These are phyloP conservation scores for Tieghemostelium lacteum DNA, from an alignment of 78 protist species.

Conservation along the genomic window DNA sequence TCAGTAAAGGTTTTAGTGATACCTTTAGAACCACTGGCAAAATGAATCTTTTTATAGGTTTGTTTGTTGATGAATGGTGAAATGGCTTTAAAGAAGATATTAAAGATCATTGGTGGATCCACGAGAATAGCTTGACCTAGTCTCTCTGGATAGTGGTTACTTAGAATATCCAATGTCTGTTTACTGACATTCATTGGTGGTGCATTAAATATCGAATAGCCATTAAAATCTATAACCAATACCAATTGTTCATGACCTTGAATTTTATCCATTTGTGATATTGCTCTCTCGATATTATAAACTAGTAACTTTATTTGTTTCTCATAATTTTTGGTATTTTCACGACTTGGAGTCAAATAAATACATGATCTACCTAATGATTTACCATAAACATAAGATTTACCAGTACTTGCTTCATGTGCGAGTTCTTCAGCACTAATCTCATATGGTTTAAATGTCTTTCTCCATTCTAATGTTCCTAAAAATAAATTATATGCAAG, in stretches of 20 bases:
- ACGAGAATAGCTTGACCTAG: slow-evolving; percentile 80
- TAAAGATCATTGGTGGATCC: slow-evolving; percentile 48
- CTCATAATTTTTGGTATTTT: slow-evolving; percentile 78
- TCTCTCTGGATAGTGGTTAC: slow-evolving; percentile 81
- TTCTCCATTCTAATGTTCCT: slow-evolving; percentile 66
- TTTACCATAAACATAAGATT: slow-evolving; percentile 59
- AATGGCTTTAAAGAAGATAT: slow-evolving; percentile 34
- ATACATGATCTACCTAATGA: slow-evolving; percentile 60
- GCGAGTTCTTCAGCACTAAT: slow-evolving; percentile 48
- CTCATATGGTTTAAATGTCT: slow-evolving; percentile 48
- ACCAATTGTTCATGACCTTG: slow-evolving; percentile 75
- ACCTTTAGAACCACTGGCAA: slow-evolving; percentile 51
- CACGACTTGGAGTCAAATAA: slow-evolving; percentile 60
- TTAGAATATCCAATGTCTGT: slow-evolving; percentile 43
- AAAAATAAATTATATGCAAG: slow-evolving; percentile 17
- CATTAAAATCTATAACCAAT: slow-evolving; percentile 75
- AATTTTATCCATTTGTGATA: slow-evolving; percentile 41
- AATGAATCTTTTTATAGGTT: slow-evolving; percentile 44
- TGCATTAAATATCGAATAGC: slow-evolving; percentile 77
- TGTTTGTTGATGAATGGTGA: slow-evolving; percentile 48
- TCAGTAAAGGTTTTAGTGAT: neutral
- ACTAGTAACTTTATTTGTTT: slow-evolving; percentile 64
- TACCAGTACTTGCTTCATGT: slow-evolving; percentile 82
- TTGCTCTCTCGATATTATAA: slow-evolving; percentile 57
- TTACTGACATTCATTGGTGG: slow-evolving; percentile 79